phyloP scores from a whole-genome alignment of 352 stramenopile species.

The Thraustochytrium sp. region DNA sequence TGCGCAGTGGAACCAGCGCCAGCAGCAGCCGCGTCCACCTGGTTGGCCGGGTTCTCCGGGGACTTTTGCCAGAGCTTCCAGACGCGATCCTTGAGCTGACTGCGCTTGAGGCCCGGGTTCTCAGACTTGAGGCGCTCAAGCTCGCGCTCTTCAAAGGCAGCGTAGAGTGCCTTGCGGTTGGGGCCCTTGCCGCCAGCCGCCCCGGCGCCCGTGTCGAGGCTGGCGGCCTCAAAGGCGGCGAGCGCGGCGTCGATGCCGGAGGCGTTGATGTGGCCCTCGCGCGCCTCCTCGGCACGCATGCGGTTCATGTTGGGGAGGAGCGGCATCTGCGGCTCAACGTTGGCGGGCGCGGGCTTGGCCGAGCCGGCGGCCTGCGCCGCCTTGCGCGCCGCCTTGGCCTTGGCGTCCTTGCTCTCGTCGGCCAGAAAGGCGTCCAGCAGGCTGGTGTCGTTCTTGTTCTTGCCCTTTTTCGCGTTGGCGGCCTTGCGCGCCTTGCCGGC shows the following conservation, averaged over 20 bases:
- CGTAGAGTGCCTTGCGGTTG: conserved; percentile 59
- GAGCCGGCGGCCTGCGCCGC: neutral
- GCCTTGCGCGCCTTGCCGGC: conserved; percentile 43
- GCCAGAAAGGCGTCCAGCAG: conserved; percentile 26
- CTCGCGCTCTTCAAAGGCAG: conserved; percentile 63
- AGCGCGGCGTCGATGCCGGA: neutral
- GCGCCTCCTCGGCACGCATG: neutral
- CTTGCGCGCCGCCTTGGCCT: conserved; percentile 4
- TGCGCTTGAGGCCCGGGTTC: conserved; percentile 62
- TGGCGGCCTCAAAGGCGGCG: neutral
- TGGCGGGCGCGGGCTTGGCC: neutral
- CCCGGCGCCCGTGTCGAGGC: neutral
- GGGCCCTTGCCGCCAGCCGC: neutral
- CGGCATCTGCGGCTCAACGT: neutral
- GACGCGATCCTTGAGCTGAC: conserved; percentile 68
- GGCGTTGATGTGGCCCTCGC: neutral
- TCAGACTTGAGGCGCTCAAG: conserved; percentile 61
- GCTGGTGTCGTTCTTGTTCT: conserved; percentile 35
- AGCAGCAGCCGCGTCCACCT: neutral
- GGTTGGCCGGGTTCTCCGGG: conserved; percentile 60
- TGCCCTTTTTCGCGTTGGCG: neutral
- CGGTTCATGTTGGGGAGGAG: conserved; percentile 21
- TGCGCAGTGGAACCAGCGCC: too few species aligned
- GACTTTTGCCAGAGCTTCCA: conserved; percentile 66
- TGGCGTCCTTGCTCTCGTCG: conserved; percentile 33